Conservation (phyloP, 306 rosid species). For the Morella rubra region DNA sequence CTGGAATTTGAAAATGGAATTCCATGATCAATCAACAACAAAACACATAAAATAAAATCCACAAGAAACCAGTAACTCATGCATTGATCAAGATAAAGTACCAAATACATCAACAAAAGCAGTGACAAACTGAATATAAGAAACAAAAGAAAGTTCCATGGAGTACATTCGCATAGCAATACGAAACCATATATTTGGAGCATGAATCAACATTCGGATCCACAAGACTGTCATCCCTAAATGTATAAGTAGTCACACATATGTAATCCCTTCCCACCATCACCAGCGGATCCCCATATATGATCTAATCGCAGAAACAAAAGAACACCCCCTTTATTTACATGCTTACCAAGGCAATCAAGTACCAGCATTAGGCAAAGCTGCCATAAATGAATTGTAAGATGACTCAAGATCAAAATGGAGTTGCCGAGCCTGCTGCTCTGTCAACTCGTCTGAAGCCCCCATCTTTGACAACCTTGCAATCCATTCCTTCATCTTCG, state of each 20-base stretch:
- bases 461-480: conserved; percentile 84
- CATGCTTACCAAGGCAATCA: conserved; percentile 46
- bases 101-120: not conserved
- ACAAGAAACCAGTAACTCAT: not conserved
- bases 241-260: conserved; percentile 6
- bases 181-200: not conserved
- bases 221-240: not conserved
- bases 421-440: conserved; percentile 90
- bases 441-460: conserved; percentile 90
- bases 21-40: not conserved
- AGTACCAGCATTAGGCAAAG: conserved; percentile 79
- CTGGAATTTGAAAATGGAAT: not conserved
- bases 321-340: conserved; percentile 36
- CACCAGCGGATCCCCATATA: conserved; percentile 24
- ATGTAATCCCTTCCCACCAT: conserved; percentile 34
- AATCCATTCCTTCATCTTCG: conserved; percentile 88
- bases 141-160: not conserved
- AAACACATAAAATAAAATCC: not conserved
- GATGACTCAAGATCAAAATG: conserved; percentile 96
- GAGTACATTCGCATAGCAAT: not conserved
- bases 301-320: conserved; percentile 13
- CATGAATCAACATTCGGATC: not conserved
- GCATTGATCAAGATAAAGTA: not conserved
- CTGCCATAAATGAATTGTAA: conserved; percentile 86
- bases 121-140: not conserved